These are phyloP conservation scores for Xylaria polymorpha DNA, from an alignment of 2,329 filamentous ascomycete genomes.

Conservation along the genomic window DNA sequence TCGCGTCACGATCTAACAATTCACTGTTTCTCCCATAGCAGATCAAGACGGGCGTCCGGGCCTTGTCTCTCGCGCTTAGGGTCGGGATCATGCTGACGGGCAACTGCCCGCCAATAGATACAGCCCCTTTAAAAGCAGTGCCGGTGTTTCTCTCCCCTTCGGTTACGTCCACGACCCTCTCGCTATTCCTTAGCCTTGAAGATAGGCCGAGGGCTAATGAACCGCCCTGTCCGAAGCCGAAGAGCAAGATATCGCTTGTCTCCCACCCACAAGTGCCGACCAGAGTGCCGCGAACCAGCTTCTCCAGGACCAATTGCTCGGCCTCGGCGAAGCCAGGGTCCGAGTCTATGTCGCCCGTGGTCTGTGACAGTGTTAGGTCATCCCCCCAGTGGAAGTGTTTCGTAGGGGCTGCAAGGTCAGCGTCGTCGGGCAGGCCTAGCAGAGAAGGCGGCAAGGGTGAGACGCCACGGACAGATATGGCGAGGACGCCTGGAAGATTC, in stretches of 20 bases:
- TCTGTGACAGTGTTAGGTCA: slow-evolving; percentile 66
- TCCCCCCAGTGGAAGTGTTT: slow-evolving; percentile 74
- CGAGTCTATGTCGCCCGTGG: slow-evolving; percentile 65
- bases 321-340: slow-evolving; percentile 71
- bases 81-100: slow-evolving; percentile 63
- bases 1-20: slow-evolving; percentile 66
- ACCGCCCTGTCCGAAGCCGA: slow-evolving; percentile 76
- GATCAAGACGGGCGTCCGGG: slow-evolving; percentile 71
- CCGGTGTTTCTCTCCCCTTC: slow-evolving; percentile 27
- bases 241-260: slow-evolving; percentile 68
- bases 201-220: slow-evolving; percentile 69
- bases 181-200: slow-evolving; percentile 55
- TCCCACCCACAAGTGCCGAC: slow-evolving; percentile 69
- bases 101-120: slow-evolving; percentile 72
- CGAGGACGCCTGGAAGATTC: slow-evolving; percentile 79
- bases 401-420: slow-evolving; percentile 40
- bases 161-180: slow-evolving; percentile 52
- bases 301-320: slow-evolving; percentile 58
- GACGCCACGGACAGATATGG: slow-evolving; percentile 79
- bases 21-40: slow-evolving; percentile 65
- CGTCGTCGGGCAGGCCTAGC: slow-evolving; percentile 56
- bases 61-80: slow-evolving; percentile 62
- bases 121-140: slow-evolving; percentile 63
- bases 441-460: slow-evolving; percentile 75
- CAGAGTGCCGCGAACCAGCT: slow-evolving; percentile 64